Evolutionary conservation across 495 filamentous ascomycete species (phyloP).

Genomic region (Podospora bellae-mahoneyi): DNA sequence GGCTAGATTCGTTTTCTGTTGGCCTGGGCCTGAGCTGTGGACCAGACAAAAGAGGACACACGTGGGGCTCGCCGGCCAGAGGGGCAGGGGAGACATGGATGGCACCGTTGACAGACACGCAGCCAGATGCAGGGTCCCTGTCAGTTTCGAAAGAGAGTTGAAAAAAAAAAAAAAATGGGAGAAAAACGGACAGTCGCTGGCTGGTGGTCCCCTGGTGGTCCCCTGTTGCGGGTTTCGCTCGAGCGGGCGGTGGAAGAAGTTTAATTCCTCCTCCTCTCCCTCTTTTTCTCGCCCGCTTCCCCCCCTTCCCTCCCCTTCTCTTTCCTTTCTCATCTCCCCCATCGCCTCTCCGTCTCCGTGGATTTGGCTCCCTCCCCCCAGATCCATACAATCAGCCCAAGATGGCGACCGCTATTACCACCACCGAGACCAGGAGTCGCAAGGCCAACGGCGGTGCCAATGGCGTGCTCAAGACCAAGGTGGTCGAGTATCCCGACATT

Average conservation of each 20-base stretch:
- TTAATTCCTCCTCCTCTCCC: not conserved
- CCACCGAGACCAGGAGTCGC: constrained; percentile 23
- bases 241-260: not conserved
- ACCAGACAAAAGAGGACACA: not conserved
- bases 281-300: not conserved
- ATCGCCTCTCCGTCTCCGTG: not conserved
- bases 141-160: not conserved
- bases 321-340: not conserved
- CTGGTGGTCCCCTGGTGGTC: not conserved
- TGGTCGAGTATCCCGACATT: constrained; percentile 66
- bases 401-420: constrained; percentile 33
- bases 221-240: constrained; percentile 6
- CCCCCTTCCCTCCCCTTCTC: not conserved
- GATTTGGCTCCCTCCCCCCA: not conserved
- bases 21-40: not conserved
- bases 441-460: constrained; percentile 14
- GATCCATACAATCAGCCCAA: not conserved
- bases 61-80: constrained; percentile 7
- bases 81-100: no score
- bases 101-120: not conserved
- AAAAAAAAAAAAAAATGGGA: constrained; percentile 6
- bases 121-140: not conserved
- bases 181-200: constrained; percentile 11
- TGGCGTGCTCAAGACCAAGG: constrained; percentile 49
- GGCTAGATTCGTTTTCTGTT: not conserved